Percentiles rank a stretch among this genome's conserved stretches.
Evolutionary conservation across 2,329 filamentous ascomycete genomes (phyloP).

Genomic region (Claviceps capensis): DNA sequence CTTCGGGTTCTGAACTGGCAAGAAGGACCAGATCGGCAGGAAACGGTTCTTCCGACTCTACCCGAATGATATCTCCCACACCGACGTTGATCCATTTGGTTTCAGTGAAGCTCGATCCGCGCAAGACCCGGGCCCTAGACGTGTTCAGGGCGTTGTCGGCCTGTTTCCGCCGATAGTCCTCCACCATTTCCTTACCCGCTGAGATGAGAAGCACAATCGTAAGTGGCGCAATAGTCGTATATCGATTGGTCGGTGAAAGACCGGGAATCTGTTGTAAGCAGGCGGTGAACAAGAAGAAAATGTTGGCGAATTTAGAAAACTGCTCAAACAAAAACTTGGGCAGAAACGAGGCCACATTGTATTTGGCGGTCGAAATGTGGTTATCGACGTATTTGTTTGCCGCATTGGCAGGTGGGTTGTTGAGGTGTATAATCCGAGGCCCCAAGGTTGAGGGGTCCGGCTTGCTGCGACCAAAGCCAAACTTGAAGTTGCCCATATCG

Average conservation of each 20-base stretch:
- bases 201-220: constrained; percentile 86
- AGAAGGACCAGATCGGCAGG: constrained; percentile 86
- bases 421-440: constrained; percentile 84
- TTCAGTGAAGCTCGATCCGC: constrained; percentile 72
- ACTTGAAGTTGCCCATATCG: constrained; percentile 71
- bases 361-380: constrained; percentile 94
- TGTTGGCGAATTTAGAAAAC: constrained; percentile 97
- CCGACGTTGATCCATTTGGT: constrained; percentile 88
- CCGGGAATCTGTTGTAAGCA: constrained; percentile 88
- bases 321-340: constrained; percentile 97
- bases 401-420: constrained; percentile 87
- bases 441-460: constrained; percentile 83
- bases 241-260: constrained; percentile 87
- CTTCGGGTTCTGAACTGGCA: constrained; percentile 92
- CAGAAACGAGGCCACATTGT: constrained; percentile 83
- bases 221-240: constrained; percentile 92
- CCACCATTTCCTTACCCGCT: constrained; percentile 83
- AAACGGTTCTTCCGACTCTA: constrained; percentile 90
- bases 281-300: constrained; percentile 98
- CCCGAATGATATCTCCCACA: constrained; percentile 83
- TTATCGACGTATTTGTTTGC: constrained; percentile 89
- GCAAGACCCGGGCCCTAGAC: constrained; percentile 70
- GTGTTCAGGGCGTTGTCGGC: constrained; percentile 81
- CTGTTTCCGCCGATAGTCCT: constrained; percentile 80
- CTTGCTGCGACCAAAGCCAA: constrained; percentile 75